These are phyloP conservation scores for Arthroderma sp. DNA, from an alignment of 2,329 filamentous ascomycete species.

Conservation along the genomic window DNA sequence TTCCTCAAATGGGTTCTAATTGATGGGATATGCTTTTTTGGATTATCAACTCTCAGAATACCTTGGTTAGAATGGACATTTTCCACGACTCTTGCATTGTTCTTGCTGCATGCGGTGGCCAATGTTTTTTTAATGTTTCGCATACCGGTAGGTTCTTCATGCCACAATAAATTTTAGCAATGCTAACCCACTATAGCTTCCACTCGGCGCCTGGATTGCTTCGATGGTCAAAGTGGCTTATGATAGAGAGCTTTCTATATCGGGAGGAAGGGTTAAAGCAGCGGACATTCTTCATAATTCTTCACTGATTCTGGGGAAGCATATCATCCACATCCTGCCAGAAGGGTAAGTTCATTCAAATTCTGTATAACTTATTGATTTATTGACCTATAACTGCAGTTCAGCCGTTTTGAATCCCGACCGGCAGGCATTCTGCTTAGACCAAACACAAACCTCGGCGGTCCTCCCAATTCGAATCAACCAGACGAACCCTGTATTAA, in stretches of 20 bases:
- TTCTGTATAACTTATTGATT: neutral
- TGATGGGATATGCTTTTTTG: constrained; percentile 77
- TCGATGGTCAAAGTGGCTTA: constrained; percentile 69
- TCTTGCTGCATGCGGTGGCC: constrained; percentile 55
- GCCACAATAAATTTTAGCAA: neutral
- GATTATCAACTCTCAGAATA: constrained; percentile 74
- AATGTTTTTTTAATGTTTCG: constrained; percentile 91
- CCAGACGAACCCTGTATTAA: constrained; percentile 73
- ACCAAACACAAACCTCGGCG: constrained; percentile 45
- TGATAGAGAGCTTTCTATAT: constrained; percentile 83
- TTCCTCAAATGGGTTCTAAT: constrained; percentile 90
- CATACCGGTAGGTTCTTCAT: constrained; percentile 48
- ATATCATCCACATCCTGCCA: constrained; percentile 94
- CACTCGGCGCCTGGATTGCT: constrained; percentile 59
- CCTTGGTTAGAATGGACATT: constrained; percentile 92
- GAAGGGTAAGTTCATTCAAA: constrained; percentile 52
- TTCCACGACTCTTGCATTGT: constrained; percentile 55
- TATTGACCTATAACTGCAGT: constrained; percentile 30
- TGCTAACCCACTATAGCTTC: constrained; percentile 40
- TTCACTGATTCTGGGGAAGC: constrained; percentile 85
- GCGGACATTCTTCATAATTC: constrained; percentile 79
- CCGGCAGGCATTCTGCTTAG: constrained; percentile 67
- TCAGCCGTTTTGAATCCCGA: constrained; percentile 81
- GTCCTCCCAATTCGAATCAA: constrained; percentile 82
- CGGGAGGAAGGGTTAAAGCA: constrained; percentile 83